Conservation (phyloP, 306 rosid species). For the Mucuna pruriens region DNA sequence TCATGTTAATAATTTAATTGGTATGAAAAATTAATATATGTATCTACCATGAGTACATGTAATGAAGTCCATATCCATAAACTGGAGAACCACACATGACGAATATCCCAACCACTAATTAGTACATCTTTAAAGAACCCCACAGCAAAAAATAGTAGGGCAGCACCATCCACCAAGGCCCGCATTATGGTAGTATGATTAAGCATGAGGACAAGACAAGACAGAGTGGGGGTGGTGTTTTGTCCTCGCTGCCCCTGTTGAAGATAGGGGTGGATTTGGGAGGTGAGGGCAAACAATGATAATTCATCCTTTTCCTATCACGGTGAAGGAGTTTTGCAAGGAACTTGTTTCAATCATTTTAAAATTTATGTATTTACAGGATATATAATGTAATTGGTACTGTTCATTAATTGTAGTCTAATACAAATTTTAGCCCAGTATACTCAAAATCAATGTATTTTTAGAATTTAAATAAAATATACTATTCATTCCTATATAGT, state of each 20-base stretch:
- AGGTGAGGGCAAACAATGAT: neutral
- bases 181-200: neutral
- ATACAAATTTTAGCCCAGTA: neutral
- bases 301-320: neutral
- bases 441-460: neutral
- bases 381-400: too few relatives aligned
- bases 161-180: neutral
- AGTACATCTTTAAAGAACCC: neutral
- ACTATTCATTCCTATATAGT: neutral
- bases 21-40: too few relatives aligned
- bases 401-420: neutral
- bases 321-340: neutral
- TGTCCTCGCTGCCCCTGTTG: neutral
- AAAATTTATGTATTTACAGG: too few relatives aligned
- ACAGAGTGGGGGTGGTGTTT: neutral
- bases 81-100: neutral
- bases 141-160: neutral
- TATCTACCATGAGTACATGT: neutral
- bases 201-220: neutral
- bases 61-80: neutral
- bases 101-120: neutral
- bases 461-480: neutral
- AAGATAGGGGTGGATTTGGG: neutral
- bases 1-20: too few relatives aligned
- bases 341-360: neutral